Percentiles rank a stretch among this genome's conserved stretches.
phyloP scores from a whole-genome alignment of 257 asterid genomes.

The Ilex asprella region DNA sequence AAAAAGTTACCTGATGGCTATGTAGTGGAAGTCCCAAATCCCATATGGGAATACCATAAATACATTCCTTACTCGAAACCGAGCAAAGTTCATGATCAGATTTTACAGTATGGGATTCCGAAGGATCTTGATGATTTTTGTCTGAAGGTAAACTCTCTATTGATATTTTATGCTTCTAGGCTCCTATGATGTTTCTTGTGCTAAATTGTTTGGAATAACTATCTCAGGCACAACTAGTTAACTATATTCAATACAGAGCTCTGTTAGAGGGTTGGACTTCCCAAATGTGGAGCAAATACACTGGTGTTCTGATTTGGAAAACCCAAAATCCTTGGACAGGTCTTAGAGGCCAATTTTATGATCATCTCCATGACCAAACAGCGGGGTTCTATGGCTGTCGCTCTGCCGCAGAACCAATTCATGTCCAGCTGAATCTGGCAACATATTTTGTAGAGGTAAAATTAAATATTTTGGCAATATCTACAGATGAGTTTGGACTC shows the following conservation, averaged over 20 bases:
- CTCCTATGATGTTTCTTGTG: neutral
- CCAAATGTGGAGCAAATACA: constrained; percentile 93
- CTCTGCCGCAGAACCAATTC: constrained; percentile 86
- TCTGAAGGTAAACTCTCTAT: constrained; percentile 54
- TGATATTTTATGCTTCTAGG: constrained; percentile 9
- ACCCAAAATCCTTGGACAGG: constrained; percentile 99
- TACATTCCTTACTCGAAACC: constrained; percentile 94
- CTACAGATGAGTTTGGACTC: neutral
- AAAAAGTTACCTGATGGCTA: constrained; percentile 48
- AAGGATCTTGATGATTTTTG: constrained; percentile 88
- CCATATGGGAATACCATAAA: constrained; percentile 85
- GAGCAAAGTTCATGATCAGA: constrained; percentile 76
- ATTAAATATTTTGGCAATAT: neutral
- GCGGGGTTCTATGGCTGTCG: constrained; percentile 99
- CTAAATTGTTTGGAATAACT: constrained; percentile 10
- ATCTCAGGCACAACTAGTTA: constrained; percentile 85
- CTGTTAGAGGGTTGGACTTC: constrained; percentile 97
- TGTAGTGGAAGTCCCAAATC: constrained; percentile 79
- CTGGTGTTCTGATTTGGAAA: constrained; percentile 96
- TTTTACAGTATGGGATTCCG: constrained; percentile 72
- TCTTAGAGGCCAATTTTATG: constrained; percentile 92
- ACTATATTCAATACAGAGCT: constrained; percentile 92
- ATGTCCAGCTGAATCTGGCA: constrained; percentile 81
- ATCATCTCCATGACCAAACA: constrained; percentile 95
- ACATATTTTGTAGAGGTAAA: constrained; percentile 75